Evolutionary conservation across 305 asterid species (phyloP).

Genomic region (Fraxinus sp.): DNA sequence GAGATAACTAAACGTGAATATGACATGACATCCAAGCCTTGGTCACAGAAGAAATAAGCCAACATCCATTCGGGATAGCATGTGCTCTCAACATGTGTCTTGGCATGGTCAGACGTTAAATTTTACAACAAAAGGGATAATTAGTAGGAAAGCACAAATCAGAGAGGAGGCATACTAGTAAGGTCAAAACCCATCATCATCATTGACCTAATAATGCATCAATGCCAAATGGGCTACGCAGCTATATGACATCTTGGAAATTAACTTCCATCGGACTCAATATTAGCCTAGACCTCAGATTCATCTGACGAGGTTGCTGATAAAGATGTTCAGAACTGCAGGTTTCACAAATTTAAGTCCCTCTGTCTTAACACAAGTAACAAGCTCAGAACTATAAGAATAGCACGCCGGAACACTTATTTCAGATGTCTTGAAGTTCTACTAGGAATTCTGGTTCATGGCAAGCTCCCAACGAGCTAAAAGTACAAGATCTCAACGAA

Average conservation of each 20-base stretch:
- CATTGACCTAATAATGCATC: not conserved
- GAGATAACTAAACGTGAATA: not conserved
- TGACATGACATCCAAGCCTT: not conserved
- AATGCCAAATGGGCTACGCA: not conserved
- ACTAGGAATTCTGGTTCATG: not conserved
- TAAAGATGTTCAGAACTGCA: slow-evolving; percentile 1
- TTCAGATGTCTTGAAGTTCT: not conserved
- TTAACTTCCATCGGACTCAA: not conserved
- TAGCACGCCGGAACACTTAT: not conserved
- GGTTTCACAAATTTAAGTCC: not conserved
- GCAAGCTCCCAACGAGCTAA: not conserved
- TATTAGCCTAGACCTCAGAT: not conserved
- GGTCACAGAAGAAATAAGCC: slow-evolving; percentile 5
- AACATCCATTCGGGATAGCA: not conserved
- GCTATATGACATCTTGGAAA: not conserved
- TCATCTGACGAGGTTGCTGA: not conserved
- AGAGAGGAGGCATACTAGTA: slow-evolving; percentile 1
- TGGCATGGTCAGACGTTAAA: not conserved
- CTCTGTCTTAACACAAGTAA: not conserved
- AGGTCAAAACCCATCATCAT: not conserved
- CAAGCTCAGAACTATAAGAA: not conserved
- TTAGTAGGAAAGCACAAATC: not conserved
- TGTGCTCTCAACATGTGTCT: not conserved
- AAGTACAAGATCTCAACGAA: not conserved
- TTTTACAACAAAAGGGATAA: not conserved